Conservation (phyloP, 1,139 yeast species). For the Kodamaea arcana region DNA sequence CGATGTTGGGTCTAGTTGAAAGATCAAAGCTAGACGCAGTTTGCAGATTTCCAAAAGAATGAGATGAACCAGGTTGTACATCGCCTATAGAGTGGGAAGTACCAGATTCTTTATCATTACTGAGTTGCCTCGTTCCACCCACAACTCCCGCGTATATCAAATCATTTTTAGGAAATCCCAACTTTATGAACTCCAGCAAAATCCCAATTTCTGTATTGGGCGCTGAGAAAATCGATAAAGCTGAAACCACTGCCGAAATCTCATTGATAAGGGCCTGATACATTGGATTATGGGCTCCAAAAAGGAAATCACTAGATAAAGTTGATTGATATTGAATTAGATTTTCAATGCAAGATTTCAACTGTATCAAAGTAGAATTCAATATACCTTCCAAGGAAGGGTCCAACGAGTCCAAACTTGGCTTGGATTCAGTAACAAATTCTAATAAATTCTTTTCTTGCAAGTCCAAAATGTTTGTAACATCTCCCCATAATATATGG, state of each 20-base stretch:
- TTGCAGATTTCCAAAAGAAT: too few relatives aligned
- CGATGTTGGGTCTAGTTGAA: too few relatives aligned
- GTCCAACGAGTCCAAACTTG: conserved; percentile 6
- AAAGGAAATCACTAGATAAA: conserved; percentile 6
- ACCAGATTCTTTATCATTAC: too few relatives aligned
- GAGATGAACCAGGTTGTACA: too few relatives aligned
- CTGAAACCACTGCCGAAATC: conserved; percentile 19
- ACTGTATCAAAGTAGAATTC: conserved; percentile 8
- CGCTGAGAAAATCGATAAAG: conserved; percentile 12
- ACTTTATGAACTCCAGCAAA: conserved; percentile 9
- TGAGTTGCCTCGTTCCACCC: too few relatives aligned
- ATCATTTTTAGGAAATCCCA: conserved; percentile 7
- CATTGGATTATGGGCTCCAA: conserved; percentile 14
- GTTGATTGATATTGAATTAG: conserved; percentile 6
- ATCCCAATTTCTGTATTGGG: conserved; percentile 1
- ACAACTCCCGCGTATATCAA: conserved; percentile 1
- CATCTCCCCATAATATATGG: conserved; percentile 36
- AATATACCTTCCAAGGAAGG: conserved; percentile 8
- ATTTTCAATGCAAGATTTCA: conserved; percentile 7
- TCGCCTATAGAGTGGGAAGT: too few relatives aligned
- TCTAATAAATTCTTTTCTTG: conserved; percentile 25
- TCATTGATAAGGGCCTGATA: conserved; percentile 20
- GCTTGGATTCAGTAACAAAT: conserved; percentile 15
- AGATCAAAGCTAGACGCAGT: too few relatives aligned
- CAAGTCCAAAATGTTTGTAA: conserved; percentile 23